A percentile compares a stretch with the other conserved stretches of the same genome.
phyloP scores from a whole-genome alignment of 2,329 filamentous ascomycete genomes.

The Diaporthe helianthi region DNA sequence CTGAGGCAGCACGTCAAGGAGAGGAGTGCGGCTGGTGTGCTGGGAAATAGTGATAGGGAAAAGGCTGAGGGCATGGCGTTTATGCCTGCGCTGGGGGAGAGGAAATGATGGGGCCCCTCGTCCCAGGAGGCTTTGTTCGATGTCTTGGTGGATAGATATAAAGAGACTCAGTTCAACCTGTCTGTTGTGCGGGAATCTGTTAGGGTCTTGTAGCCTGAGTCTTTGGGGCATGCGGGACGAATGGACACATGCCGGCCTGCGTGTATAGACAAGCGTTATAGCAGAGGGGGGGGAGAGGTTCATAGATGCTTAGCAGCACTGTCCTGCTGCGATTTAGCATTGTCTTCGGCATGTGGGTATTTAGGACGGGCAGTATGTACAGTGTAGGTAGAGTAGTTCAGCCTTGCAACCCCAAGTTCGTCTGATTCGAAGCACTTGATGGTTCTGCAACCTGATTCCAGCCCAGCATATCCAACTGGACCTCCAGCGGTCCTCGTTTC shows the following conservation, averaged over 20 bases:
- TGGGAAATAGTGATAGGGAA: constrained; percentile 44
- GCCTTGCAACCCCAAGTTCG: background rate
- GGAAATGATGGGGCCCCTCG: background rate
- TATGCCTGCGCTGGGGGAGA: constrained; percentile 56
- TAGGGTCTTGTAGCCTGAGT: background rate
- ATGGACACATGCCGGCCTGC: background rate
- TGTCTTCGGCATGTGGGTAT: constrained; percentile 21
- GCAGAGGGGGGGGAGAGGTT: background rate
- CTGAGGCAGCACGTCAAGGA: constrained; percentile 81
- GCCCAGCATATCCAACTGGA: background rate
- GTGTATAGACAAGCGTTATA: too few relatives aligned
- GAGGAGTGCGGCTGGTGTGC: constrained; percentile 67
- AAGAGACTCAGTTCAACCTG: too few relatives aligned
- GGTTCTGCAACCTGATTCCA: background rate
- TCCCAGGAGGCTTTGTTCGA: accelerated
- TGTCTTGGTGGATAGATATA: too few relatives aligned
- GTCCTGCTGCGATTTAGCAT: background rate
- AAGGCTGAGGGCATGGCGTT: constrained; percentile 58
- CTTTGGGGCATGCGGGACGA: background rate
- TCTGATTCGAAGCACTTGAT: background rate
- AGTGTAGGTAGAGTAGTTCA: constrained; percentile 1
- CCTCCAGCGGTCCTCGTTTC: background rate
- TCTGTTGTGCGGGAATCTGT: too few relatives aligned
- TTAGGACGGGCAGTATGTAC: constrained; percentile 24
- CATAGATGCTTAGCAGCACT: constrained; percentile 9